Conservation (phyloP, 139 green algal genomes). For the Picochlorum costavermella region DNA sequence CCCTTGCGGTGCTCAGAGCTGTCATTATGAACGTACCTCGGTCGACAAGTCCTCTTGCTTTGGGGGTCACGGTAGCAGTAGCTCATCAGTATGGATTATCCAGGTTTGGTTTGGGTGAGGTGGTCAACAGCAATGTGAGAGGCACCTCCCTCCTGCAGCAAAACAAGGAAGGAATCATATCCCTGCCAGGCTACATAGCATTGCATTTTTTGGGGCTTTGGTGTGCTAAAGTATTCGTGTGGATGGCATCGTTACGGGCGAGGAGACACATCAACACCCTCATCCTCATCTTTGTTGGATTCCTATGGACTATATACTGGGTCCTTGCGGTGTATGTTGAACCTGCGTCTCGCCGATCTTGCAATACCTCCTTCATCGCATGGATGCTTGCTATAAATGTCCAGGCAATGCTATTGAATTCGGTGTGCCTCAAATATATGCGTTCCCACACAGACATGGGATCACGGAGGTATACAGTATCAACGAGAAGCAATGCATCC, state of each 20-base stretch:
- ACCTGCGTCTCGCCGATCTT: conserved; percentile 47
- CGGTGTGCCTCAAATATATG: not conserved
- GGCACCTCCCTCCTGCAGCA: conserved; percentile 26
- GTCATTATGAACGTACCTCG: conserved; percentile 19
- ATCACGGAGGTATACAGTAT: no score
- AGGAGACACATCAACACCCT: not conserved
- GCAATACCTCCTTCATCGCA: conserved; percentile 71
- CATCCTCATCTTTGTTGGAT: conserved; percentile 23
- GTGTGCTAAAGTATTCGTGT: conserved; percentile 3
- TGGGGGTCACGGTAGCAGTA: conserved; percentile 9
- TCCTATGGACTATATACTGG: not conserved
- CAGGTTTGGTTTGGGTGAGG: conserved; percentile 21
- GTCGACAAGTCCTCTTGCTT: conserved; percentile 12
- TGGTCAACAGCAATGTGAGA: conserved; percentile 32
- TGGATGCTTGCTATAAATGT: conserved; percentile 55
- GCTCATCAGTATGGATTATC: conserved; percentile 41
- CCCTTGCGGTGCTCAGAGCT: conserved; percentile 59
- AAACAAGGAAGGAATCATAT: conserved; percentile 83
- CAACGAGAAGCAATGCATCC: no score
- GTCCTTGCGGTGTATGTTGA: conserved; percentile 36
- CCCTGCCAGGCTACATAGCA: conserved; percentile 59
- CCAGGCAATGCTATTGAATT: conserved; percentile 30
- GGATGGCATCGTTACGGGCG: not conserved
- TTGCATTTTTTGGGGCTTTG: conserved; percentile 44
- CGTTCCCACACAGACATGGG: no score